Evolutionary conservation across 2,329 filamentous ascomycete genomes (phyloP).

Genomic region (Triangularia verruculosa): DNA sequence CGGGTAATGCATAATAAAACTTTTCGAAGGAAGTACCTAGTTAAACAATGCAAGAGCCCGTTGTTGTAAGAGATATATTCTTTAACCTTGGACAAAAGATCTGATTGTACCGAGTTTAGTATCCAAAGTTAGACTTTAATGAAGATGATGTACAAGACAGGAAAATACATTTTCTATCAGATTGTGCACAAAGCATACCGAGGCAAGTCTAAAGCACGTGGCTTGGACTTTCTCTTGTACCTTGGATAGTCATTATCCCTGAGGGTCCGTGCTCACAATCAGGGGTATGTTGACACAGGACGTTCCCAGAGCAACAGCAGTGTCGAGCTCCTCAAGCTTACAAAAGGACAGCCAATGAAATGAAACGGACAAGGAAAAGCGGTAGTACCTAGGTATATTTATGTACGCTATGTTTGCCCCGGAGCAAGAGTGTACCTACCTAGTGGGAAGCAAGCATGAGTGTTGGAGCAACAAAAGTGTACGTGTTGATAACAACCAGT

Average conservation of each 20-base stretch:
- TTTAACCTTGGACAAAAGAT: too few species aligned
- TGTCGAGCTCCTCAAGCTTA: neutral
- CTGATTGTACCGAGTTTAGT: too few species aligned
- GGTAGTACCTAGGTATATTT: neutral
- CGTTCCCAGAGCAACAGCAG: neutral
- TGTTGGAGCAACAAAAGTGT: neutral
- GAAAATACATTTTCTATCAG: too few species aligned
- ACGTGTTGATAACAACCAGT: neutral
- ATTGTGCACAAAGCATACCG: too few species aligned
- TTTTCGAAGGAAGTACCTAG: too few species aligned
- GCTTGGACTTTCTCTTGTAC: too few species aligned
- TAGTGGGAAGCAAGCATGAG: neutral
- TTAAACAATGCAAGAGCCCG: too few species aligned
- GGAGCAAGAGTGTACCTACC: neutral
- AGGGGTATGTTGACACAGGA: neutral
- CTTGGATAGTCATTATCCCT: neutral
- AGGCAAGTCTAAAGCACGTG: too few species aligned
- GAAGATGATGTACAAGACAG: too few species aligned
- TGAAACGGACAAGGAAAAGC: neutral
- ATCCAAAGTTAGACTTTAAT: too few species aligned
- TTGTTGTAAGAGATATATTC: too few species aligned
- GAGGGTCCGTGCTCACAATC: neutral
- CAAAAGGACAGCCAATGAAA: neutral
- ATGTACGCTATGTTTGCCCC: neutral
- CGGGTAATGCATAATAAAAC: too few species aligned